A percentile compares a stretch with the other conserved stretches of the same genome.
Evolutionary conservation across 2,329 filamentous ascomycete species (phyloP).

Genomic region (Aspergillus terreus): DNA sequence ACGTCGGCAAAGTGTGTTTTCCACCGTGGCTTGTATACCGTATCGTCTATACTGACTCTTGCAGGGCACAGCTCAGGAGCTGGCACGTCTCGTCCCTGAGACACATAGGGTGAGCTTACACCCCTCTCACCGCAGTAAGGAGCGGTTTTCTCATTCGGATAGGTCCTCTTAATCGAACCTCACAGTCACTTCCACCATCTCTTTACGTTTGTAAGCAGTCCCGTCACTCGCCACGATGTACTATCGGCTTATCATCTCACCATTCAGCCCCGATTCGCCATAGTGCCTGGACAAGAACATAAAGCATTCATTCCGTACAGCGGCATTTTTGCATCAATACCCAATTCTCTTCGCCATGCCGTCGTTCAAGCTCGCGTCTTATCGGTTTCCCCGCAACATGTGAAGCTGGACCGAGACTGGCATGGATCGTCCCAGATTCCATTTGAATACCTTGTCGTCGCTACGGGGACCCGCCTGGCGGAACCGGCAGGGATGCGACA

Average conservation of each 20-base stretch:
- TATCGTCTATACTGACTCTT: constrained; percentile 5
- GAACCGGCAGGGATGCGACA: constrained; percentile 31
- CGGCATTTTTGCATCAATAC: constrained; percentile 24
- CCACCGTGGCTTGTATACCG: not conserved
- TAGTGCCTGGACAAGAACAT: constrained; percentile 33
- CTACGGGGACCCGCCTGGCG: constrained; percentile 31
- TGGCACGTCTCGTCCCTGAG: constrained; percentile 29
- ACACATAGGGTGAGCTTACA: constrained; percentile 29
- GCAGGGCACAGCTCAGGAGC: constrained; percentile 32
- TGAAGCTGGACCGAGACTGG: constrained; percentile 34
- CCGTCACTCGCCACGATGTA: not conserved
- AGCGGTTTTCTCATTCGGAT: not conserved
- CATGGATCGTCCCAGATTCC: constrained; percentile 27
- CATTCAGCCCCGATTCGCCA: constrained; percentile 29
- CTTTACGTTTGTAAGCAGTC: constrained; percentile 29
- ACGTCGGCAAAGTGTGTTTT: constrained; percentile 27
- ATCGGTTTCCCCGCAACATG: constrained; percentile 23
- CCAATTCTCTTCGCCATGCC: constrained; percentile 21
- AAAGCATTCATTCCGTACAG: constrained; percentile 36
- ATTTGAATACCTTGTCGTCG: constrained; percentile 32
- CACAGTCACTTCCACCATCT: constrained; percentile 37
- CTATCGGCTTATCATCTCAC: not conserved
- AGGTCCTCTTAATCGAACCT: constrained; percentile 32
- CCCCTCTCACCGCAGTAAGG: not conserved
- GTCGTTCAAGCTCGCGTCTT: constrained; percentile 32